These are phyloP conservation scores for Phragmites australis DNA, from an alignment of 176 grass and related monocot species.

Conservation along the genomic window DNA sequence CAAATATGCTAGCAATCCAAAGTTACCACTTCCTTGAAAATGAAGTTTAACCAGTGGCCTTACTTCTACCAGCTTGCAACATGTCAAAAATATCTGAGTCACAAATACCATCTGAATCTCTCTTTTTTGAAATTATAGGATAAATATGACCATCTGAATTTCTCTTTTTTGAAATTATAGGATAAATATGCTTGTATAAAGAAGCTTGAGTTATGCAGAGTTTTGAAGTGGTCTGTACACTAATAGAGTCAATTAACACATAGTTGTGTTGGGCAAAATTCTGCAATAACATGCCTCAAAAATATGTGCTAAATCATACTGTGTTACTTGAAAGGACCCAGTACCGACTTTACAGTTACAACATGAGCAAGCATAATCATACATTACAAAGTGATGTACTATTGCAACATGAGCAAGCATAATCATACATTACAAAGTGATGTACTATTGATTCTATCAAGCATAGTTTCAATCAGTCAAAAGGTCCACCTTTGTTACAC, in stretches of 20 bases:
- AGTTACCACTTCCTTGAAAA: background rate
- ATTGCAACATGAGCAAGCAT: too few relatives aligned
- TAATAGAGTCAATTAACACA: conserved; percentile 8
- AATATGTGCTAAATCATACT: background rate
- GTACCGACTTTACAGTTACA: background rate
- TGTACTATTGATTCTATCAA: background rate
- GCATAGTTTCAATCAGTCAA: conserved; percentile 6
- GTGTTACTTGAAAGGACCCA: background rate
- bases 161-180: background rate
- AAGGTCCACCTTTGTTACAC: conserved; percentile 2
- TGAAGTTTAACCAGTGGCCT: background rate
- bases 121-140: background rate
- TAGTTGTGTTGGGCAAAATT: conserved; percentile 1
- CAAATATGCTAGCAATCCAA: background rate
- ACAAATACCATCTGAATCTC: background rate
- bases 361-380: background rate
- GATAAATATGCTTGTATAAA: conserved; percentile 4
- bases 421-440: background rate
- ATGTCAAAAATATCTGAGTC: background rate
- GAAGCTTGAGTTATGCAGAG: conserved; percentile 23
- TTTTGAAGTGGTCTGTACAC: background rate
- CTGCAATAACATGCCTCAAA: background rate
- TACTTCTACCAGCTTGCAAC: background rate
- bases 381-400: background rate
- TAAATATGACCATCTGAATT: conserved; percentile 5